These are phyloP conservation scores for Termitomyces bulborhizus DNA, from an alignment of 768 basidiomycete genomes.

Conservation along the genomic window DNA sequence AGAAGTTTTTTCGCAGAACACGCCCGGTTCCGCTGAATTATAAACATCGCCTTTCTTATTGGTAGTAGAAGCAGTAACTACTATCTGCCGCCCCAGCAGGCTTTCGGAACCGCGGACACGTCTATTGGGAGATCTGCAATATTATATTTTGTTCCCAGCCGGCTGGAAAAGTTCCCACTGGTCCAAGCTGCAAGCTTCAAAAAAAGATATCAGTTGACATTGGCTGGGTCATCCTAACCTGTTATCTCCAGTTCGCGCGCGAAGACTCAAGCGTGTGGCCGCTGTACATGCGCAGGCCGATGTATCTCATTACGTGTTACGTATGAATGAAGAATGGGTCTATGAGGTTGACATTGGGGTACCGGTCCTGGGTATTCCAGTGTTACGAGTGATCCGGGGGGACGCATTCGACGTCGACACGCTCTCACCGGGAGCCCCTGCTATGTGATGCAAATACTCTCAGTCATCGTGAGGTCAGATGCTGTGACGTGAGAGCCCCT, in stretches of 20 bases:
- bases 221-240: no score
- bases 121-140: background rate
- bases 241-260: background rate
- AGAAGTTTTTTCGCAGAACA: background rate
- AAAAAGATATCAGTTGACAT: background rate
- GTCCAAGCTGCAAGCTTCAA: background rate
- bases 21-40: slow-evolving; percentile 8
- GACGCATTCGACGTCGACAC: slow-evolving; percentile 9
- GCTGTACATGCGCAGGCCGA: background rate
- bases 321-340: background rate
- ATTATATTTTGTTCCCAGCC: background rate
- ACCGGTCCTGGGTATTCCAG: background rate
- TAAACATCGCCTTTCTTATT: slow-evolving; percentile 6
- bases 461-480: slow-evolving; percentile 5
- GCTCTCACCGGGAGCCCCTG: slow-evolving; percentile 7
- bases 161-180: background rate
- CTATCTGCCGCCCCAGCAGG: background rate
- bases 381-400: slow-evolving; percentile 6
- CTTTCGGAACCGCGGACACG: slow-evolving; percentile 7
- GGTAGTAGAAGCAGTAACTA: background rate
- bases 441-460: slow-evolving; percentile 7
- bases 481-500: slow-evolving; percentile 8
- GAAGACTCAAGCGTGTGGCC: background rate
- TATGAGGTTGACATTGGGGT: background rate
- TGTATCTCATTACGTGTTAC: background rate